Base-by-base conservation (phyloP, 192 early-diverging fungal species). In the Backusella westeae region DNA sequence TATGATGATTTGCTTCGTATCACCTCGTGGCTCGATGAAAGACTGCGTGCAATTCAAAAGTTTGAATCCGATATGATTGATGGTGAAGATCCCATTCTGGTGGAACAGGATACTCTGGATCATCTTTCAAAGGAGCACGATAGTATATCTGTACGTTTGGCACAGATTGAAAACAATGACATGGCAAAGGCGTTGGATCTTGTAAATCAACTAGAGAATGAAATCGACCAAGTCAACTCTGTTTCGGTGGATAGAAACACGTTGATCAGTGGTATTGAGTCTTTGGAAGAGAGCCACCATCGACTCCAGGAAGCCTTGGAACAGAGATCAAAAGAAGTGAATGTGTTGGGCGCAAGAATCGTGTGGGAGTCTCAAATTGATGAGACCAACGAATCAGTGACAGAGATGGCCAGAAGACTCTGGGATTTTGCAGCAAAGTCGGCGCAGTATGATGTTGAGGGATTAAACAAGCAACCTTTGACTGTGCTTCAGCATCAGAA, bases 1-100 rank as follows among this genome's bases (percentile, higher is more conserved):
- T 76, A 76, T 32, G 82, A 83, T 26, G 82, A 83, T 59, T 71
- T 83, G 72, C 14, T 70, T 14, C 71, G 72, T 15, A 36, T 79
- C 32, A 80, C 46, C 3, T 36, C 34, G 21, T 83, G 77, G 82
- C 67, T 83, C 19, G 78, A 77, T 35, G 82, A 79, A 6, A 73
- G 74, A 34, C n/a, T 53, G 5, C 68, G 66, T 34, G 49, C 52
- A 53, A 3, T 75, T 15, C 53, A 78, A 15, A 49, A 71, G 15
- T 66, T 77, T 44, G 71, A 77, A 34, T 26, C 36, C 52, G 38
- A 23, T 15, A 42, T 52, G n/a, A 9, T 71, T 29, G 41, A 67
- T 36, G 10, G 39, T 10, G 63, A 69, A 29, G 80, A 52, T 6
- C 46, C 49, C 0, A 39, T 76, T 63, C 49, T 35, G 8, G 35